Conservation (phyloP, 2,329 filamentous ascomycete genomes). For the Sarocladiaceae sp. region DNA sequence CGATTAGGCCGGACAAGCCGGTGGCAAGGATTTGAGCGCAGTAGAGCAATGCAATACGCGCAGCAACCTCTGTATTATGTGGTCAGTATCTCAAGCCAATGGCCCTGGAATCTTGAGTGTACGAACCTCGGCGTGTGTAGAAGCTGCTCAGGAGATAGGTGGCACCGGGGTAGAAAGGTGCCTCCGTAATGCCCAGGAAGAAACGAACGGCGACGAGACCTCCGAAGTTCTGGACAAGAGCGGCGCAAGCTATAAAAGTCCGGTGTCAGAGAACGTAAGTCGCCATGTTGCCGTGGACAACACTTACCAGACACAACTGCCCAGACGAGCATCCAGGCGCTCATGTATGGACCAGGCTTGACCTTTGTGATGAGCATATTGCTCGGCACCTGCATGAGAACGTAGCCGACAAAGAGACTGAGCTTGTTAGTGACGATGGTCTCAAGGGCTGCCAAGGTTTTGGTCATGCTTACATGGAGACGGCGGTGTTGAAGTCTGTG, state of each 20-base stretch:
- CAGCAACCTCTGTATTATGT: slow-evolving; percentile 52
- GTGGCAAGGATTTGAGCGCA: slow-evolving; percentile 61
- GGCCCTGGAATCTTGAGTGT: not conserved
- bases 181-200: slow-evolving; percentile 33
- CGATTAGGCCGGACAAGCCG: slow-evolving; percentile 59
- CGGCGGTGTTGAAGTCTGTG: slow-evolving; percentile 46
- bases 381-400: slow-evolving; percentile 33
- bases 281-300: not conserved
- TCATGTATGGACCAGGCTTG: slow-evolving; percentile 35
- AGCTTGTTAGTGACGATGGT: not conserved
- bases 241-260: slow-evolving; percentile 22
- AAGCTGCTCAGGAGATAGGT: slow-evolving; percentile 28
- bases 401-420: slow-evolving; percentile 36
- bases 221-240: slow-evolving; percentile 26
- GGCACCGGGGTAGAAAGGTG: slow-evolving; percentile 33
- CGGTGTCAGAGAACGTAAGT: not conserved
- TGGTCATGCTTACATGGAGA: slow-evolving; percentile 27
- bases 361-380: slow-evolving; percentile 38
- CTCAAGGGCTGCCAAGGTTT: not conserved
- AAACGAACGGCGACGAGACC: slow-evolving; percentile 30
- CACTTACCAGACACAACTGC: slow-evolving; percentile 26
- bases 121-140: slow-evolving; percentile 25
- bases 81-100: slow-evolving; percentile 12
- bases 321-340: slow-evolving; percentile 35
- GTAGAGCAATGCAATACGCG: slow-evolving; percentile 51